A percentile compares a stretch with the other conserved stretches of the same genome.
These are phyloP conservation scores for Ganoderma leucocontextum DNA, from an alignment of 1,284 basidiomycete species.

Conservation along the genomic window DNA sequence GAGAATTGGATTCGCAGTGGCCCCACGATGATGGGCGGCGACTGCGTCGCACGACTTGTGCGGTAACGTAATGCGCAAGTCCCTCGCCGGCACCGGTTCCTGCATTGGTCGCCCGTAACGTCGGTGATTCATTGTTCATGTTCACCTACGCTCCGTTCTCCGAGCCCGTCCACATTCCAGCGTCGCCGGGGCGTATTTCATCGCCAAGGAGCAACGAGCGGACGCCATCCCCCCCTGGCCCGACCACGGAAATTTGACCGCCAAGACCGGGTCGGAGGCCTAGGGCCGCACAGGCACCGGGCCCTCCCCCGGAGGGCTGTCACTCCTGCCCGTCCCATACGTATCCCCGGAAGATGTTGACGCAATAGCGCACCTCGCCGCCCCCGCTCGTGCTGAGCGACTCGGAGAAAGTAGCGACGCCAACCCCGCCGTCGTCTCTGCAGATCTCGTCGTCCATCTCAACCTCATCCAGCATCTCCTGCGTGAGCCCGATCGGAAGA, in stretches of 20 bases:
- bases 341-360: slow-evolving; percentile 72
- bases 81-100: background rate
- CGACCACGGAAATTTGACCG: slow-evolving; percentile 1
- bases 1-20: background rate
- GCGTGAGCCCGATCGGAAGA: slow-evolving; percentile 74
- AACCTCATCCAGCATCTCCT: slow-evolving; percentile 78
- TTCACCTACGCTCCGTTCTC: background rate
- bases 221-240: background rate
- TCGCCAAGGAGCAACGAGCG: background rate
- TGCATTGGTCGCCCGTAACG: background rate
- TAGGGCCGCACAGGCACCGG: background rate
- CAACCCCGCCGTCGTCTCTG: slow-evolving; percentile 70
- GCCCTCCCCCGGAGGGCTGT: background rate
- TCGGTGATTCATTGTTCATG: background rate
- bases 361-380: slow-evolving; percentile 70
- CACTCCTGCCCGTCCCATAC: slow-evolving; percentile 69
- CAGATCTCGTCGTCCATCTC: slow-evolving; percentile 75
- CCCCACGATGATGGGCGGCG: slow-evolving; percentile 1
- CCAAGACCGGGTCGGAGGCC: background rate
- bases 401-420: slow-evolving; percentile 45
- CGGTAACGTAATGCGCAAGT: background rate
- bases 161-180: background rate
- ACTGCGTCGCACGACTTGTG: background rate
- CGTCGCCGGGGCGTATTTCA: background rate
- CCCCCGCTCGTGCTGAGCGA: slow-evolving; percentile 49